A percentile compares a stretch with the other conserved stretches of the same genome.
phyloP scores from a whole-genome alignment of 1,284 basidiomycete species.

The Malassezia vespertilionis region DNA sequence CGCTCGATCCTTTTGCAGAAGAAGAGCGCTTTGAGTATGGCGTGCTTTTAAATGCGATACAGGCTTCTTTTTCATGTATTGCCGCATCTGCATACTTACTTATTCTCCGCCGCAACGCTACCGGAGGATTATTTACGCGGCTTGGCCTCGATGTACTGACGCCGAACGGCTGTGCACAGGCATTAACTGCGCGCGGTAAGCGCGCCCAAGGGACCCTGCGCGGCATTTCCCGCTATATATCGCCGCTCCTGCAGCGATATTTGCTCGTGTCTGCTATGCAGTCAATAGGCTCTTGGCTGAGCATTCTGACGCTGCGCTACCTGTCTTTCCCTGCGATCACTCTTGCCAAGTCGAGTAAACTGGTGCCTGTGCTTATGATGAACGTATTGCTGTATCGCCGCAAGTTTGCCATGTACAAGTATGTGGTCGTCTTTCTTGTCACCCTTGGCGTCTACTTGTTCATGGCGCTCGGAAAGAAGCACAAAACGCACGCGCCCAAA shows the following conservation, averaged over 20 bases:
- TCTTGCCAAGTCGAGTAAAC: constrained; percentile 95
- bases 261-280: constrained; percentile 60
- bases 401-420: constrained; percentile 46
- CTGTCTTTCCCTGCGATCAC: constrained; percentile 98
- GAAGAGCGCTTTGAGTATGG: constrained; percentile 62
- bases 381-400: constrained; percentile 57
- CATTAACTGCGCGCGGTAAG: constrained; percentile 11
- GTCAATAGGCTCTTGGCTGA: constrained; percentile 82
- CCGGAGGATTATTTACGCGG: constrained; percentile 4
- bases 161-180: constrained; percentile 17
- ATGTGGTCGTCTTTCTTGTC: constrained; percentile 53
- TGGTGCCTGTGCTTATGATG: constrained; percentile 90
- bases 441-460: constrained; percentile 87
- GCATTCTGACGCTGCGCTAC: constrained; percentile 83
- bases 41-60: constrained; percentile 73
- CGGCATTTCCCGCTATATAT: constrained; percentile 47
- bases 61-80: constrained; percentile 67
- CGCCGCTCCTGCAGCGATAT: constrained; percentile 52
- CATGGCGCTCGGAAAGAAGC: constrained; percentile 57
- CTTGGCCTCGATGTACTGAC: constrained; percentile 36
- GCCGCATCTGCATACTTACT: constrained; percentile 70
- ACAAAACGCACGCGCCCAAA: constrained; percentile 36
- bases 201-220: not conserved
- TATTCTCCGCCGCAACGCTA: constrained; percentile 51
- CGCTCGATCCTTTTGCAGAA: constrained; percentile 25